Evolutionary conservation across 495 filamentous ascomycete species (phyloP), one percentile per base, ranked within the genome.

Genomic region (Talaromyces ruber): DNA sequence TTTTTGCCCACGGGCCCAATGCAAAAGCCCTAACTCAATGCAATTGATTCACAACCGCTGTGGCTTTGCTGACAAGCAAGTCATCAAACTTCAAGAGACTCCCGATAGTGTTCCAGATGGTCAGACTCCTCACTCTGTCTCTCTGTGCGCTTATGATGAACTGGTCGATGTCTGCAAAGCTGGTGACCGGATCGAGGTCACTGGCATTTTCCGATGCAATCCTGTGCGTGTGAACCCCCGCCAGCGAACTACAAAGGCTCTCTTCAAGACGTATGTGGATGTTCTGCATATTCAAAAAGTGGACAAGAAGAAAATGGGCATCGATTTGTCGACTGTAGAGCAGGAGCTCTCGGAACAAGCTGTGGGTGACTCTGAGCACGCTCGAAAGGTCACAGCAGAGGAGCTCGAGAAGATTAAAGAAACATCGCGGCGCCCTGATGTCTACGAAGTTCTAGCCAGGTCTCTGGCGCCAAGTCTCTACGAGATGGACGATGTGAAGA

Each of bases 401-500:
- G 93, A 98, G 67, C 90, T 96, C 68, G 85, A 86, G 51, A 92
- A 88, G 75, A 98, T 99, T 71, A 90, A 84, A 71, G 84, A 77
- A 28, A 94, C 91, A 24, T 90, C 91, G 5, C 82, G 83, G 18
- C 83, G 94, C 56, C 81, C 88, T 6, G 95, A 99, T 71, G 84
- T 98, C 50, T 99, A 99, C 70, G 91, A 99, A 51, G 84, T 99
- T 34, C 85, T 99, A 4, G 83, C 95, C 21, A 86, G 94, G 14
- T 98, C 94, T 0, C 76, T 99, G 24, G 95, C 95, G 2, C 94
- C 94, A 21, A 96, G 91, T 63, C 84, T 99, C 65, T 98, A 95
- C 76, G 94, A 99, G 71, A 91, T 94, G 89, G 95, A 98, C 63
- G 94, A 99, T 70, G 91, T 98, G 37, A 98, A 98, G 82, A 98